Base-by-base conservation (phyloP, 768 basidiomycete species). In the Coprinellus micaceus region DNA sequence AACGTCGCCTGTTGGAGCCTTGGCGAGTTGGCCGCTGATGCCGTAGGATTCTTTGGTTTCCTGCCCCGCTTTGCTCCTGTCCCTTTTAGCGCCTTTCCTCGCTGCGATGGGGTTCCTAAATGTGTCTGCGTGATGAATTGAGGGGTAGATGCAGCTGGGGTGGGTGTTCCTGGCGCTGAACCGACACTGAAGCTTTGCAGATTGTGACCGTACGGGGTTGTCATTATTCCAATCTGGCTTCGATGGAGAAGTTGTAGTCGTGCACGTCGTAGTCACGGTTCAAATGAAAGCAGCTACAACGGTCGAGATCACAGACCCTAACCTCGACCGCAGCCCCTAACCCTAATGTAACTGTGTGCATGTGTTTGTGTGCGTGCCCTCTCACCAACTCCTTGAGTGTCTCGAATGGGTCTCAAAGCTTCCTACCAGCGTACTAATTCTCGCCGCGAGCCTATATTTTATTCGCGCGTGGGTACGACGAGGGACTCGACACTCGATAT, bases 61-160 rank as follows among this genome's bases (percentile, higher is more conserved):
- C 75, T 69, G 54, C 78, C 76, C 39, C 78, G 73, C 67, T 78
- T 77, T 52, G 74, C 76, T 56, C 76, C 75, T 19, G 64, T 67
- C 13, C 28, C 13, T 2, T 6, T 67, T 22, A 19, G 15, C 3
- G 49, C 49, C 29, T 22, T 47, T 7, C 49, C 49, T 37, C 49
- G 5, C 19, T 21, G 49, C 11, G 49, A 17, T 3, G 49, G 21
- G 17, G 26, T 51, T 33, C 49, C 33, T 12, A 26, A n/a, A 4
- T 37, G 33, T 6, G 5, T 17, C 28, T 22, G 19, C 9, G 29
- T 21, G 12, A 51, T 51, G 33, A 36, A 51, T 51, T 51, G 40
- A 10, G 40, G 49, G 33, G 49, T 33, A 12, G 49, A 3, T 21
- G 49, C 19, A 1, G 30, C 21, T 22, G 49, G 30, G 2, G 49